Base-by-base conservation (phyloP, 805 yeast genomes). In the Starmerella apis region DNA sequence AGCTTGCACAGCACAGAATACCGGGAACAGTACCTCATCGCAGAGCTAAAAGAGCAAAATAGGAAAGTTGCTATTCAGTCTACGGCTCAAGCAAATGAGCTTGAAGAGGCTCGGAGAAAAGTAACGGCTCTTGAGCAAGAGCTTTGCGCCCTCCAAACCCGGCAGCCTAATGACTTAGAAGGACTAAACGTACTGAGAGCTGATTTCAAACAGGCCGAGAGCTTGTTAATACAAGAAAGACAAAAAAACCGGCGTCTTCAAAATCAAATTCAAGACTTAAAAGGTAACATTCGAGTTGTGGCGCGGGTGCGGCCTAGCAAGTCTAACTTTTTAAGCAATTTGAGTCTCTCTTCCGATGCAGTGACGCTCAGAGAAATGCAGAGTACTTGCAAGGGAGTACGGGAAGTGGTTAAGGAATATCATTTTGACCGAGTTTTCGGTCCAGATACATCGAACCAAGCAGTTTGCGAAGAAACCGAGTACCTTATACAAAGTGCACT, bases 211-310 rank as follows among this genome's bases (percentile, higher is more conserved):
- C 27, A 28, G 28, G 13, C 22, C 14, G 37, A 43, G 20, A 14
- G 3, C 3, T 23, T 4, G 7, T 30, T 36, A 22, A 24, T 2
- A 16, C 43, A 44, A 3, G 57, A 56, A 38, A 38, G 53, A 4
- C 42, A 36, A 13, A 22, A 36, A n/a, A 46, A 96, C 53, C 69
- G 95, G 9, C 60, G 66, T 13, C 63, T 84, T 1, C 96, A 86
- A 60, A 80, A 85, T 61, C 72, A 71, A 54, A 68, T 90, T 5
- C 96, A 87, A 64, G 95, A 86, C 52, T 64, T 90, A 33, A 84
- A 87, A 64, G 97, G 98, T 1, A 92, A 86, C 59, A 87, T 92
- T 30, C 68, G 97, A 43, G 96, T 90, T 0, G 86, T 81, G 59
- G 90, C 96, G 62, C 72, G 98, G 33, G 72, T 90, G 4, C 72